Base-by-base conservation (phyloP, 2,329 filamentous ascomycete genomes). In the Claviceps citrina region DNA sequence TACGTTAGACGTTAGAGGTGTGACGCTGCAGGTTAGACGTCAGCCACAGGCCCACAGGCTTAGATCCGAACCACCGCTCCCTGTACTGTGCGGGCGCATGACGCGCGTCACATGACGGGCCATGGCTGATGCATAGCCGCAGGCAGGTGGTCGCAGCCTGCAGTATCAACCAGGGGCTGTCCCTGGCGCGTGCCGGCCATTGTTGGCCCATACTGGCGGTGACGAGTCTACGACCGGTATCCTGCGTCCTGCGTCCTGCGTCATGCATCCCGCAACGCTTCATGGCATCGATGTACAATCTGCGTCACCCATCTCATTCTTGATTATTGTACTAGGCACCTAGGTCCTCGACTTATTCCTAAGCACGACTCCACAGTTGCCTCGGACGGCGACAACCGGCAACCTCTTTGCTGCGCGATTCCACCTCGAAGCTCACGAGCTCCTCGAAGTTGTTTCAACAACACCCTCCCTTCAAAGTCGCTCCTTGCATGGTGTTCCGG, bases 11-110 rank as follows among this genome's bases (percentile, higher is more conserved):
- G 10, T 33, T 36, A 34, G 45, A 53, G 54, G 51, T 54, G 51
- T 56, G 51, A 55, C 53, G 52, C 48, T 47, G 49, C 31, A 26
- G 44, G 44, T 44, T 33, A 18, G 6, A 10, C 18, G 10, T 27
- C 25, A 39, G 38, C 31, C 38, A 40, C 38, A 39, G 13, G 16
- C 22, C 16, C 38, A 28, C 30, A 12, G 7, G 26, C 26, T n/a
- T n/a, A n/a, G n/a, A n/a, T n/a, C n/a, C n/a, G n/a, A n/a, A n/a
- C n/a, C n/a, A n/a, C n/a, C n/a, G n/a, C n/a, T n/a, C n/a, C n/a
- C n/a, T n/a, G 9, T 3, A 8, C 5, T 32, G 31, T 18, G 15
- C 16, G 12, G 20, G 13, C 12, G 16, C 18, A 35, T 35, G 38
- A 35, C 31, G 38, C 35, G 9, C 18, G 3, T 30, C 31, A 40